Conservation (phyloP, 129 eudicot genomes). For the carrot (Daucus carota) region DH1_v3.0 NC_030381.2:34883501-34884000, state of each 20-base stretch:
- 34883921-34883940: slow-evolving; percentile 6
- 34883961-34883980: slow-evolving; percentile 10
- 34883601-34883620: not conserved
- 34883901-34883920: slow-evolving; percentile 9
- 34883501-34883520: not conserved
- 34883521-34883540: not conserved
- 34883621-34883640: not conserved
- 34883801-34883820: not conserved
- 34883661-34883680: not conserved
- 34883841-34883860: slow-evolving; percentile 11
- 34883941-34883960: slow-evolving; percentile 11
- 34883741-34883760: not conserved
- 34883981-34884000: slow-evolving; percentile 10
- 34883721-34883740: not conserved
- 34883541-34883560: not conserved
- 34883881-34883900: slow-evolving; percentile 11
- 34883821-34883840: slow-evolving; percentile 10
- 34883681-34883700: not conserved
- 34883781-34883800: slow-evolving; percentile 8
- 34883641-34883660: not conserved
- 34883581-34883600: not conserved
- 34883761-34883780: not conserved
- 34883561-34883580: not conserved
- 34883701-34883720: not conserved
- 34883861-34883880: slow-evolving; percentile 12